These are phyloP conservation scores for Xanthoconium separans DNA, from an alignment of 1,284 basidiomycete genomes.

Conservation along the genomic window DNA sequence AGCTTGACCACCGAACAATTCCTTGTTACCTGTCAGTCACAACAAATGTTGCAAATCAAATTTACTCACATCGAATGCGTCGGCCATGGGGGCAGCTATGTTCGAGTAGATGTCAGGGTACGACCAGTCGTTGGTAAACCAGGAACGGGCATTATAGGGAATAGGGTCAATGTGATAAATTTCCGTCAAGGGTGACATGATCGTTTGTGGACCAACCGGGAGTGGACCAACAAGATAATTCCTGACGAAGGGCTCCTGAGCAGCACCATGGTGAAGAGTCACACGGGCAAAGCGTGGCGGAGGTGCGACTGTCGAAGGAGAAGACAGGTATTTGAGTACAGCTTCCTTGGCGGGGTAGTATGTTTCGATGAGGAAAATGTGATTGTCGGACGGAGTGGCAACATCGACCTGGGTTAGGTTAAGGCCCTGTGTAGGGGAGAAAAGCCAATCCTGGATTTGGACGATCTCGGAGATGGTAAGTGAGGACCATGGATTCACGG, in stretches of 20 bases:
- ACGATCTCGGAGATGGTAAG: slow-evolving; percentile 45
- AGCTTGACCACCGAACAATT: slow-evolving; percentile 42
- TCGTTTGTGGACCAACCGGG: slow-evolving; percentile 41
- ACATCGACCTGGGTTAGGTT: slow-evolving; percentile 45
- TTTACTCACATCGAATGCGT: slow-evolving; percentile 40
- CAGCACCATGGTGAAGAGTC: slow-evolving; percentile 52
- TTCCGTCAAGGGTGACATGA: slow-evolving; percentile 41
- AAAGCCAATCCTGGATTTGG: slow-evolving; percentile 47
- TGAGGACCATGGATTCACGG: slow-evolving; percentile 48
- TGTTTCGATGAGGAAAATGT: slow-evolving; percentile 48
- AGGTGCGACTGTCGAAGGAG: slow-evolving; percentile 19
- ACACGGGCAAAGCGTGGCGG: slow-evolving; percentile 45
- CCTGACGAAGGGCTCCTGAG: slow-evolving; percentile 41
- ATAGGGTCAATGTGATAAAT: slow-evolving; percentile 52
- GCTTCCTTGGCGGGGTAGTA: slow-evolving; percentile 49
- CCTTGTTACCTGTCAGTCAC: slow-evolving; percentile 29
- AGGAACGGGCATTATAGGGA: slow-evolving; percentile 50
- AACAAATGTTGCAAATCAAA: slow-evolving; percentile 1
- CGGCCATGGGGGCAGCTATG: slow-evolving; percentile 35
- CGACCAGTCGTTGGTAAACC: slow-evolving; percentile 37
- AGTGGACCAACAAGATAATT: slow-evolving; percentile 61
- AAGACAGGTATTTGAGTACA: slow-evolving; percentile 48
- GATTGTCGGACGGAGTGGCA: slow-evolving; percentile 44
- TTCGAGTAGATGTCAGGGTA: slow-evolving; percentile 31
- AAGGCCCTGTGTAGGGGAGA: slow-evolving; percentile 39